Conservation (phyloP, 2,329 filamentous ascomycete genomes). For the Aureobasidium sp. region DNA sequence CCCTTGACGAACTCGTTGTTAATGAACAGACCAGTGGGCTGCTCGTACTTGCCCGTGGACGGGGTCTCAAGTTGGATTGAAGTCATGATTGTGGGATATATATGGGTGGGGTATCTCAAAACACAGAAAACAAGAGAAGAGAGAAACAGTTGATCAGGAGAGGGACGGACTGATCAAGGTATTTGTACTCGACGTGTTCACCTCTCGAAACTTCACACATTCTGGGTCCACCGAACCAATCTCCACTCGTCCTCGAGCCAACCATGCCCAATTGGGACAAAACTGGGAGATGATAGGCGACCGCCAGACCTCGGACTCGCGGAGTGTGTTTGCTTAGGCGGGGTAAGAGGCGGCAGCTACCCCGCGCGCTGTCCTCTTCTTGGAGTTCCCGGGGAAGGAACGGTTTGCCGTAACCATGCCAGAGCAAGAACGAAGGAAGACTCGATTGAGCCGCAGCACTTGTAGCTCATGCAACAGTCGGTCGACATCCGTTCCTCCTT, state of each 20-base stretch:
- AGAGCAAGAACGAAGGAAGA: background rate
- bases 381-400: constrained; percentile 1
- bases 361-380: constrained; percentile 12
- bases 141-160: background rate
- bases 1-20: constrained; percentile 85
- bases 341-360: constrained; percentile 7
- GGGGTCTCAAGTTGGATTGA: constrained; percentile 62
- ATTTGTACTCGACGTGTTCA: constrained; percentile 13
- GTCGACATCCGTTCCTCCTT: background rate
- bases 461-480: background rate
- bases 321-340: constrained; percentile 10
- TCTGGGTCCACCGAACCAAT: background rate
- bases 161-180: constrained; percentile 4
- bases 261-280: background rate
- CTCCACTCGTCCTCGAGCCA: constrained; percentile 13
- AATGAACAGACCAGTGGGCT: constrained; percentile 63
- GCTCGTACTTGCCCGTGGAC: constrained; percentile 51
- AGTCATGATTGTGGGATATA: constrained; percentile 34
- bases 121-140: constrained; percentile 12
- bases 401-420: background rate
- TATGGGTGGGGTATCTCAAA: constrained; percentile 20
- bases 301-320: constrained; percentile 11
- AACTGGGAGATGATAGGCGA: constrained; percentile 10
- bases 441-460: background rate
- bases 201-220: constrained; percentile 5